Percentiles rank a stretch among this genome's conserved stretches.
Conservation (phyloP, 1,139 yeast species). For the Kazachstania sp. region DNA sequence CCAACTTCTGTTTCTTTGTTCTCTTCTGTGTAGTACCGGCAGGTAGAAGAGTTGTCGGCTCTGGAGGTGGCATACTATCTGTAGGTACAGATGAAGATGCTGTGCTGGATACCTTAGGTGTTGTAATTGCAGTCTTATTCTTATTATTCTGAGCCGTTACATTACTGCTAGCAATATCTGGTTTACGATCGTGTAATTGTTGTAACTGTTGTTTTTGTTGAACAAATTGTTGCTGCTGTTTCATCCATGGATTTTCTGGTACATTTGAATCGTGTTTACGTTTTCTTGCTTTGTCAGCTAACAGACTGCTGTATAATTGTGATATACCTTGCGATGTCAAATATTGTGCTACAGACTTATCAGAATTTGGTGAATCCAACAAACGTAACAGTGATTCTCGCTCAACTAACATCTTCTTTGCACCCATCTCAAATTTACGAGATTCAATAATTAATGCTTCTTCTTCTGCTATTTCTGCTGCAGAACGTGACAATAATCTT, state of each 20-base stretch:
- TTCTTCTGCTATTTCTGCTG: slow-evolving; percentile 97
- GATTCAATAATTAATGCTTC: slow-evolving; percentile 91
- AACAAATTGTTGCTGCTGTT: slow-evolving; percentile 35
- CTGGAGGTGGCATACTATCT: slow-evolving; percentile 4
- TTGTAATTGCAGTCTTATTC: neutral
- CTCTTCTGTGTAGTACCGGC: slow-evolving; percentile 16
- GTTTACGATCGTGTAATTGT: slow-evolving; percentile 39
- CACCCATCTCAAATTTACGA: slow-evolving; percentile 83
- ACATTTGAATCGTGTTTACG: slow-evolving; percentile 39
- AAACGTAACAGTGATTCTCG: slow-evolving; percentile 70
- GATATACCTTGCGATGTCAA: slow-evolving; percentile 84
- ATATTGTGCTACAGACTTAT: slow-evolving; percentile 70
- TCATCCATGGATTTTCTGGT: slow-evolving; percentile 41
- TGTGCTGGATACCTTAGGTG: neutral
- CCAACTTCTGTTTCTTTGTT: slow-evolving; percentile 31
- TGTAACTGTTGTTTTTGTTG: slow-evolving; percentile 35
- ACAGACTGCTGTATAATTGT: slow-evolving; percentile 70
- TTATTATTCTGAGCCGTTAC: slow-evolving; percentile 7
- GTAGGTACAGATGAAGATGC: neutral
- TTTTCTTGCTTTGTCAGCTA: slow-evolving; percentile 67
- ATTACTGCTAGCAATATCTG: slow-evolving; percentile 10
- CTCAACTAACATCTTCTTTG: slow-evolving; percentile 79
- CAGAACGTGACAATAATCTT: slow-evolving; percentile 69
- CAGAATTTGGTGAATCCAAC: slow-evolving; percentile 70
- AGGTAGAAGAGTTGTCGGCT: neutral